Conservation (phyloP, 73 alveolate genomes). For the Tetrahymena elliotti region DNA sequence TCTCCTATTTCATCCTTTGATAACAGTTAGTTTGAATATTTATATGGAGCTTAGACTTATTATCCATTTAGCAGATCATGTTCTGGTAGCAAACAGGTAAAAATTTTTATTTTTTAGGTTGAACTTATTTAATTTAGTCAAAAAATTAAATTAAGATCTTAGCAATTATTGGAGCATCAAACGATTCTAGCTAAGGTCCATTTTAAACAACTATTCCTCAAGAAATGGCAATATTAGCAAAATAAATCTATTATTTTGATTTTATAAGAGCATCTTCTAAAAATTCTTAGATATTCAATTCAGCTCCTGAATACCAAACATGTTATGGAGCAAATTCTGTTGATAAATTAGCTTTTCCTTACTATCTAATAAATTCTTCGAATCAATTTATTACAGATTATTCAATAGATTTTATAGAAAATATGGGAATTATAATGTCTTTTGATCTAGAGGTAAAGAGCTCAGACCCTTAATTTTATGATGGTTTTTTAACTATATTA, state of each 20-base stretch:
- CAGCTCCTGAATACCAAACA: neutral
- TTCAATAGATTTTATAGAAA: neutral
- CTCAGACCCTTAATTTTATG: neutral
- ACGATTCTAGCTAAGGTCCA: neutral
- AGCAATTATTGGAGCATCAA: neutral
- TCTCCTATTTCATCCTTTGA: neutral
- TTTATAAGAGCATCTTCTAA: neutral
- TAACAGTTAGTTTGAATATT: neutral
- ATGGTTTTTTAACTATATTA: neutral
- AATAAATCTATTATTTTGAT: neutral
- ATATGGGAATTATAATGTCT: neutral
- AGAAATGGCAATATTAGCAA: neutral
- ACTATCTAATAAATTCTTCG: neutral
- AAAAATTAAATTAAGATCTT: neutral
- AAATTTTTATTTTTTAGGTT: no score
- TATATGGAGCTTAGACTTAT: neutral
- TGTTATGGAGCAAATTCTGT: neutral
- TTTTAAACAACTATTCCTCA: neutral
- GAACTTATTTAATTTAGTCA: no score
- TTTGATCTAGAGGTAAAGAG: neutral
- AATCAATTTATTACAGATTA: neutral
- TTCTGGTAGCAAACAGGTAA: neutral
- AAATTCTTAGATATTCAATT: no score
- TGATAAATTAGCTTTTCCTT: neutral
- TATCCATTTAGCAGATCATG: neutral